phyloP scores from a whole-genome alignment of 148 eudicot species.

The Arctostaphylos glauca region DNA sequence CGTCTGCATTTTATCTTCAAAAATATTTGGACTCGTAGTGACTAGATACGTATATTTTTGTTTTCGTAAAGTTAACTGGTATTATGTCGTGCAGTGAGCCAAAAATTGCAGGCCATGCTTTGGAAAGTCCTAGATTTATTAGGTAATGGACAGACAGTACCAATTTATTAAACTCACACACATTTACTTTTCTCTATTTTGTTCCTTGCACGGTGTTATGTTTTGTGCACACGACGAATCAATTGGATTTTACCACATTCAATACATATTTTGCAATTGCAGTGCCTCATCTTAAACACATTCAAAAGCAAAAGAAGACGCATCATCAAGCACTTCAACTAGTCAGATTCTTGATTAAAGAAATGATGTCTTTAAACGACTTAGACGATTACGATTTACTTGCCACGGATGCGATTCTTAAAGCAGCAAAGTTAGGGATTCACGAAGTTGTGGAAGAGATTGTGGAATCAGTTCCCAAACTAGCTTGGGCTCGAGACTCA shows the following conservation, averaged over 20 bases:
- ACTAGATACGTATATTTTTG: too few species aligned
- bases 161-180: too few species aligned
- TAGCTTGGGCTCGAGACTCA: too few species aligned
- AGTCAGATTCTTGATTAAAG: conserved; percentile 16
- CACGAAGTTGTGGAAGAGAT: too few species aligned
- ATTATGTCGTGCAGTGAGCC: neutral
- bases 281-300: conserved; percentile 12
- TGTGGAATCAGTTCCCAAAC: too few species aligned
- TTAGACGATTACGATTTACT: too few species aligned
- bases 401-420: too few species aligned
- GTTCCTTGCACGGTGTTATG: too few species aligned
- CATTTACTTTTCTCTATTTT: neutral
- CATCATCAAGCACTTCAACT: conserved; percentile 21
- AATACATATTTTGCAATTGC: neutral
- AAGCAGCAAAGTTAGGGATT: too few species aligned
- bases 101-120: neutral
- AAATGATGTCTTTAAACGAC: too few species aligned
- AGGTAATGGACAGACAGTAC: neutral
- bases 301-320: neutral
- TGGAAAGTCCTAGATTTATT: neutral
- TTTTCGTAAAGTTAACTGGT: neutral
- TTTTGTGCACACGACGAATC: too few species aligned
- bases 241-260: too few species aligned
- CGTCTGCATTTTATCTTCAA: neutral
- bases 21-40: neutral